A percentile compares a stretch with the other conserved stretches of the same genome.
These are phyloP conservation scores for Fraxinus nigra DNA, from an alignment of 305 asterid species.

Conservation along the genomic window DNA sequence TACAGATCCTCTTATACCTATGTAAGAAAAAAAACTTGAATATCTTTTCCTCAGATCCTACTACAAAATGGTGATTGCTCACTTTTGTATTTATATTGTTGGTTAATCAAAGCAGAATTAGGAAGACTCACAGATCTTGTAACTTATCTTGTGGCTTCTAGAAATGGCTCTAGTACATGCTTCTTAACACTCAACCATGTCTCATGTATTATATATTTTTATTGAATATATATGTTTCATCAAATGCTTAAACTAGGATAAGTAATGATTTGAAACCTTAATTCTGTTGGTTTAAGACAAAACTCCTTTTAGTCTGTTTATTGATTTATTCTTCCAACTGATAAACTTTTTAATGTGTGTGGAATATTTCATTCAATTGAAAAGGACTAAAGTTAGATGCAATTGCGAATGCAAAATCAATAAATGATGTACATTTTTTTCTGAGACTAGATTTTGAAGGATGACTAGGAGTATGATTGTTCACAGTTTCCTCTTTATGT, in stretches of 20 bases:
- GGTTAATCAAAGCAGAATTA: conserved; percentile 38
- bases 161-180: conserved; percentile 79
- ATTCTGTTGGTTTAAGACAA: too few relatives aligned
- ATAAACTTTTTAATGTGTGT: too few relatives aligned
- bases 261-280: not conserved
- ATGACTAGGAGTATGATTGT: too few relatives aligned
- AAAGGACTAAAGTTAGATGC: too few relatives aligned
- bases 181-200: conserved; percentile 2
- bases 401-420: too few relatives aligned
- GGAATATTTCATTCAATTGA: too few relatives aligned
- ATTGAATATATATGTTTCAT: not conserved
- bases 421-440: too few relatives aligned
- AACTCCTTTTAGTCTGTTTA: too few relatives aligned
- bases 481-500: too few relatives aligned
- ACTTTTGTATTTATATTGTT: not conserved
- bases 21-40: conserved; percentile 39
- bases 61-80: conserved; percentile 11
- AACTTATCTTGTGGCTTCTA: conserved; percentile 63
- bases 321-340: too few relatives aligned
- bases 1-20: conserved; percentile 74
- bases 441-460: too few relatives aligned
- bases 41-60: not conserved
- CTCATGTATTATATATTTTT: not conserved
- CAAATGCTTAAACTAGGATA: not conserved
- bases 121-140: conserved; percentile 50